Evolutionary conservation across 495 filamentous ascomycete species (phyloP).

Genomic region (Xylaria scruposa): DNA sequence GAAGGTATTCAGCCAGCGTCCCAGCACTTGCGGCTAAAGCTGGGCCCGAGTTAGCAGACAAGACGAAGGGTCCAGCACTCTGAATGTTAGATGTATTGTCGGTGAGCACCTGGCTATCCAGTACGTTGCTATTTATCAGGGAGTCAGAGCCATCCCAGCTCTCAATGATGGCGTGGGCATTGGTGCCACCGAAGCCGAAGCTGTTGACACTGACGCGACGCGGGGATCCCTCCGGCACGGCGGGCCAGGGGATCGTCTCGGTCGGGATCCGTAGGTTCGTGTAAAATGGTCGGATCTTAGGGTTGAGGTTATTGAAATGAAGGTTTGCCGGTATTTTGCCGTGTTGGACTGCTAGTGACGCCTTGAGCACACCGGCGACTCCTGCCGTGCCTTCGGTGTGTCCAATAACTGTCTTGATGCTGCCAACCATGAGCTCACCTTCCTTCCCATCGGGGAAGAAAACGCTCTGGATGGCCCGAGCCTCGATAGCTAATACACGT

Average conservation of each 20-base stretch:
- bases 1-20: neutral
- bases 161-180: conserved; percentile 64
- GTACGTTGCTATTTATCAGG: neutral
- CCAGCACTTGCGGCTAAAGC: conserved; percentile 1
- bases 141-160: neutral
- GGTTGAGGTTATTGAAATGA: neutral
- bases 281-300: conserved; percentile 2
- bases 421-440: conserved; percentile 50
- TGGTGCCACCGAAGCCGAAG: conserved; percentile 57
- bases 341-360: conserved; percentile 31
- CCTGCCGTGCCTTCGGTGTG: conserved; percentile 65
- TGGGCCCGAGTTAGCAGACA: neutral
- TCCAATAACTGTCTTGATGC: conserved; percentile 60
- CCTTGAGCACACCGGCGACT: conserved; percentile 62
- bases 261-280: neutral
- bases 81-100: neutral
- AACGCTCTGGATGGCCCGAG: conserved; percentile 47
- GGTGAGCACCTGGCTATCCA: neutral
- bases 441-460: conserved; percentile 33
- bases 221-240: too few species aligned
- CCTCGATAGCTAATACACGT: conserved; percentile 38
- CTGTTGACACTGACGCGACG: conserved; percentile 16
- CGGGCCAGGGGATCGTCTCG: neutral
- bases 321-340: neutral
- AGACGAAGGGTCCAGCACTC: neutral